These are phyloP conservation scores for Fusarium sp. DNA, from an alignment of 2,329 filamentous ascomycete species.

Conservation along the genomic window DNA sequence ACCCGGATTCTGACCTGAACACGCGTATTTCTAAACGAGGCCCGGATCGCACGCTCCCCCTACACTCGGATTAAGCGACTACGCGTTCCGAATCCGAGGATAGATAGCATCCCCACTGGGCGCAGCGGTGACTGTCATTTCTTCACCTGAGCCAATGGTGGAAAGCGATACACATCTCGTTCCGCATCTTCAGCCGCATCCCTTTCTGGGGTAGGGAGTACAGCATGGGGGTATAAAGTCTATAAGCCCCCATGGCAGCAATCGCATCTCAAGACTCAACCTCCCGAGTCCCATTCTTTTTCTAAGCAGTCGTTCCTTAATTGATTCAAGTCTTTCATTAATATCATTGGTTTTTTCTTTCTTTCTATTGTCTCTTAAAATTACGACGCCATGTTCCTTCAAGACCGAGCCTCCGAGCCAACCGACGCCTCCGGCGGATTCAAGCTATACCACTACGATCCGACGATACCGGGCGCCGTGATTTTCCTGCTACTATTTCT, in stretches of 20 bases:
- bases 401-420: neutral
- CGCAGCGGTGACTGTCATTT: neutral
- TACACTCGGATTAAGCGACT: neutral
- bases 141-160: neutral
- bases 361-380: neutral
- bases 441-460: slow-evolving; percentile 2
- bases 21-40: neutral
- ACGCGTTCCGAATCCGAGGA: slow-evolving; percentile 1
- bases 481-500: neutral
- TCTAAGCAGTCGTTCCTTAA: neutral
- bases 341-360: neutral
- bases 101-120: neutral
- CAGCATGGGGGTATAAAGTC: neutral
- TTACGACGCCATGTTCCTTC: neutral
- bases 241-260: neutral
- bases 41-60: neutral
- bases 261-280: neutral
- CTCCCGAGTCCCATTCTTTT: neutral
- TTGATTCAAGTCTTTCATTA: neutral
- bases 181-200: neutral
- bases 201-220: neutral
- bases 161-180: neutral
- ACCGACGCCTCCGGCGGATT: neutral
- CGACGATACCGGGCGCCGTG: neutral
- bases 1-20: neutral